Evolutionary conservation across 1,284 basidiomycete species (phyloP), one percentile per base, ranked within the genome.

Genomic region (Termitomyces sp.): DNA sequence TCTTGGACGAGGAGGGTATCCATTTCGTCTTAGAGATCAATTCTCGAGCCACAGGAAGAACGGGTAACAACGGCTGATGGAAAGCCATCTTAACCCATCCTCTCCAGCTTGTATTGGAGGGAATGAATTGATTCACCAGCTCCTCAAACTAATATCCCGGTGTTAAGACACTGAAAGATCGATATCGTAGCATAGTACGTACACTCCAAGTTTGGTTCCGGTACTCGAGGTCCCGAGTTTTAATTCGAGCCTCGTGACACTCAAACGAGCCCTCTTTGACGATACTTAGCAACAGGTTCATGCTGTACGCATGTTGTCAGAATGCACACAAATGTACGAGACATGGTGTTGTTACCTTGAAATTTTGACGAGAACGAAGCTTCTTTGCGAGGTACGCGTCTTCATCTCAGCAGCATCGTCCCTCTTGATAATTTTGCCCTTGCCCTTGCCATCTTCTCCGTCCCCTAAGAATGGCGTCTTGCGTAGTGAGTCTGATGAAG

Each of bases 151-250:
- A 19, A 16, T 14, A 24, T 31, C 6, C 3, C 10, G 3, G 10
- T 5, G 21, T 56, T 24, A 46, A 33, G 11, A n/a, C n/a, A 31
- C 11, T 26, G 10, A 11, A n/a, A 34, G 13, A 9, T 10, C 14
- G n/a, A 31, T 10, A 6, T 13, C 5, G 8, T 18, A 34, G 24
- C 16, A n/a, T 39, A 47, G 46, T 24, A 66, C 86, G 60, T 68
- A 90, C 88, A 68, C 88, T 91, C 82, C 85, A 93, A 0, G 92
- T 93, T 67, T 91, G 86, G 66, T 95, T 93, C 58, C 83, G 80
- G 68, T 93, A 95, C 62, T 88, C 85, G 45, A 97, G 69, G 52
- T 84, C 81, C 49, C 84, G 76, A 8, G 86, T 89, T 54, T 78
- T 79, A 63, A 89, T 88, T 26, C 79, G 79, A 14, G 86, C 87